Conservation (phyloP, 768 basidiomycete species). For the Leucogyrophana mollusca region DNA sequence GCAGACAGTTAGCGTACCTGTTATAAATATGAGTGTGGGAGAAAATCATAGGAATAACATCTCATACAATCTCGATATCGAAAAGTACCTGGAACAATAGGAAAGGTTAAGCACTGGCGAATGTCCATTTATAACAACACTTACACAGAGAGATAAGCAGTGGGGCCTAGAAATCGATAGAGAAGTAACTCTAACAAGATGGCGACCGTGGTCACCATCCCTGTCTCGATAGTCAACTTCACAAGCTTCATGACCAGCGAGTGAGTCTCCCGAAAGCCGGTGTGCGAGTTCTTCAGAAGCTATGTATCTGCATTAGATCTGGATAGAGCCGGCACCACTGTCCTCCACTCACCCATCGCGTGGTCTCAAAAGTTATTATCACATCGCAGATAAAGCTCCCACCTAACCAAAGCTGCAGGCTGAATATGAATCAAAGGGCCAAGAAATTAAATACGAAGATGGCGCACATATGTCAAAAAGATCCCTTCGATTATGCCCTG, state of each 20-base stretch:
- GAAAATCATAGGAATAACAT: too few species aligned
- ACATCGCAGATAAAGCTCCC: background rate
- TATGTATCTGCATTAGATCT: background rate
- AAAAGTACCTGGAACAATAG: too few species aligned
- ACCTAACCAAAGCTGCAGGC: background rate
- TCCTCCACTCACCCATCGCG: background rate
- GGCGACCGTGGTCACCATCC: background rate
- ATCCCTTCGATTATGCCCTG: background rate
- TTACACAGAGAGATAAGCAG: too few species aligned
- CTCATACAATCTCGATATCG: too few species aligned
- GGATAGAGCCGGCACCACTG: background rate
- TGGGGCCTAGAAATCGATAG: background rate
- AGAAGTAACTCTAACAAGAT: background rate
- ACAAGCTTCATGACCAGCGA: background rate
- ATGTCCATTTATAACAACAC: too few species aligned
- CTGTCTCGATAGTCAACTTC: slow-evolving; percentile 4
- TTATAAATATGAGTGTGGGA: too few species aligned
- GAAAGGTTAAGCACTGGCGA: too few species aligned
- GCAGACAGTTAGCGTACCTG: slow-evolving; percentile 4
- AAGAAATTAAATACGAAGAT: too few species aligned
- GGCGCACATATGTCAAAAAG: background rate
- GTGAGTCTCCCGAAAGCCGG: background rate
- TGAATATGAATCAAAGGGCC: background rate
- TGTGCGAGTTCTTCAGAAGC: background rate
- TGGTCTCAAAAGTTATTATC: background rate